Evolutionary conservation across 495 filamentous ascomycete species (phyloP), one percentile per base, ranked within the genome.

Genomic region (Pseudoneurospora amorphoporcata): DNA sequence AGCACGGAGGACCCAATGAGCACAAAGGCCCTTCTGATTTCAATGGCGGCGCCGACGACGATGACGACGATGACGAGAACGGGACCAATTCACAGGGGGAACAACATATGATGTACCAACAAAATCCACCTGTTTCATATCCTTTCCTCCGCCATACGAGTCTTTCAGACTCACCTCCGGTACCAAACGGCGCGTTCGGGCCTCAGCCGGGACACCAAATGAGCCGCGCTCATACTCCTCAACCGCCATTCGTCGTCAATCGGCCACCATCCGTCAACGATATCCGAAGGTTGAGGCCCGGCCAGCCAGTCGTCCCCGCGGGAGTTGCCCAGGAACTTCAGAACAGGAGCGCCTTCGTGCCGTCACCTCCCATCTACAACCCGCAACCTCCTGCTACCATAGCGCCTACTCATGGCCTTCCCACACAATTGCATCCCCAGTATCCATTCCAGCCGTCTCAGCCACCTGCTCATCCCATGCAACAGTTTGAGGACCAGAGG

Each of bases 1-100:
- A 99, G 94, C 97, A 94, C 85, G 94, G 94, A 68, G 90, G 88
- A 68, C 90, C 95, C 38, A 95, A 96, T 81, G 95, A 99, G 80
- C 94, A 98, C 80, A 98, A 98, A 86, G 94, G 95, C 1, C 95
- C 95, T 23, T 88, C 88, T 69, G 95, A 99, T 79, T 99, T 98
- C 82, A 90, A 88, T 75, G 92, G 92, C 75, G 93, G 94, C 82
- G 88, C 89, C 61, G 92, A 92, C 47, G 88, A 90, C 68, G 93
- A 93, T 43, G 94, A 97, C 70, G 95, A 98, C 47, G 93, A 96
- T 39, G 95, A 99, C 68, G 92, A 93, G 71, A 91, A 92, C 61
- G 91, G 91, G 69, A 85, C 91, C 10, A 91, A 89, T 7, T 90
- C 81, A 74, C 88, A 85, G 79, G 89, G 78, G 75, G 85, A 86